These are phyloP conservation scores for Kwoniella shivajii DNA, from an alignment of 1,284 basidiomycete species.

Conservation along the genomic window DNA sequence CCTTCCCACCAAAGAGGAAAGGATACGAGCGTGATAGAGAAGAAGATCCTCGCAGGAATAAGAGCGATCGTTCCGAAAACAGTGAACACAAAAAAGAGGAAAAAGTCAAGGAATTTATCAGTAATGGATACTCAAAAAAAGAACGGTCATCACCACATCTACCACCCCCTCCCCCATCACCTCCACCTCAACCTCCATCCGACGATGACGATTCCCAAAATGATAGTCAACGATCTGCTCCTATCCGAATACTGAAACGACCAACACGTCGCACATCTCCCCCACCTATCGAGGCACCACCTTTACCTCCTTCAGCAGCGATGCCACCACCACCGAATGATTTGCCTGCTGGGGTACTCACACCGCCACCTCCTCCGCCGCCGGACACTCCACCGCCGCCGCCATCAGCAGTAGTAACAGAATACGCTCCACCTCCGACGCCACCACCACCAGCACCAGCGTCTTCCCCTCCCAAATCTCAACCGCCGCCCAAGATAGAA, in stretches of 20 bases:
- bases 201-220: neutral
- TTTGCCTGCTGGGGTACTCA: too few species aligned
- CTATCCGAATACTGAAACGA: conserved; percentile 15
- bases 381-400: conserved; percentile 38
- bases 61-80: neutral
- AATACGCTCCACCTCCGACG: conserved; percentile 31
- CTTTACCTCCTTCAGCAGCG: neutral
- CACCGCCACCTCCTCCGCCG: conserved; percentile 33
- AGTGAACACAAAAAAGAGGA: conserved; percentile 4
- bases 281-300: neutral
- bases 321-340: conserved; percentile 14
- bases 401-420: conserved; percentile 51
- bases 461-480: conserved; percentile 40
- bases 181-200: neutral
- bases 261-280: conserved; percentile 6
- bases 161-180: conserved; percentile 4
- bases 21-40: neutral
- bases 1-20: too few species aligned
- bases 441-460: conserved; percentile 15
- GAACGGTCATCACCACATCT: neutral
- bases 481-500: conserved; percentile 18
- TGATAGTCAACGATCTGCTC: neutral
- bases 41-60: neutral
- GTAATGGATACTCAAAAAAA: neutral
- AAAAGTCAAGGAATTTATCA: neutral